Conservation (phyloP, 257 asterid genomes). For the Knoxia roxburghii region DNA sequence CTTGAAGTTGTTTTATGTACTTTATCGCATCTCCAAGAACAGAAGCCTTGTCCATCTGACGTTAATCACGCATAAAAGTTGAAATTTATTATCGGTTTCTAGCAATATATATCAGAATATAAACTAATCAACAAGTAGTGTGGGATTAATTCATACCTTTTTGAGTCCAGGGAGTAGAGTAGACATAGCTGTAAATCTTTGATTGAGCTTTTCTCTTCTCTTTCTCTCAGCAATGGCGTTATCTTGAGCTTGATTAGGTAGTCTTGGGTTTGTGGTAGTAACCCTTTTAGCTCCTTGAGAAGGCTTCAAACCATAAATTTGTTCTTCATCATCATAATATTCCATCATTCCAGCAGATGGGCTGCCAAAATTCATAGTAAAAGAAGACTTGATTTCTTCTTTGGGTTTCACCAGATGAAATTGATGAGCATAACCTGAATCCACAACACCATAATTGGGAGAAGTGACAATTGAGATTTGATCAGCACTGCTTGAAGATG, state of each 20-base stretch:
- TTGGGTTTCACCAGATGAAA: conserved; percentile 37
- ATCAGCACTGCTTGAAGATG: conserved; percentile 17
- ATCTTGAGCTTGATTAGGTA: conserved; percentile 53
- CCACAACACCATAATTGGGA: conserved; percentile 20
- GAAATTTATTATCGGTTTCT: background rate
- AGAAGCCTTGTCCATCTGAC: conserved; percentile 72
- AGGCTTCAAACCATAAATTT: conserved; percentile 36
- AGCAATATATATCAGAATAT: background rate
- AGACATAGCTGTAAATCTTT: conserved; percentile 71
- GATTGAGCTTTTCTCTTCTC: conserved; percentile 77
- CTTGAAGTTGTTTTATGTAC: conserved; percentile 77
- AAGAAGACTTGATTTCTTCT: conserved; percentile 39
- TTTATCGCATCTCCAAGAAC: conserved; percentile 80
- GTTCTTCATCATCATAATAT: conserved; percentile 11
- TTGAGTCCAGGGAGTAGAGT: conserved; percentile 81
- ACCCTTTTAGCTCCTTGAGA: conserved; percentile 40
- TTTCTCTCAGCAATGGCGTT: conserved; percentile 81
- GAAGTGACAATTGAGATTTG: conserved; percentile 14
- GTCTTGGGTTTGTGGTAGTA: conserved; percentile 21
- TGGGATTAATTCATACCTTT: conserved; percentile 37
- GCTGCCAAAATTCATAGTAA: conserved; percentile 26
- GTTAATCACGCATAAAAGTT: background rate
- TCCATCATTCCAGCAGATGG: conserved; percentile 23
- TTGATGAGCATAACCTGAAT: conserved; percentile 18
- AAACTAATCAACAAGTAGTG: no score